These are phyloP conservation scores for Colletotrichum sp. DNA, from an alignment of 2,329 filamentous ascomycete genomes.

Conservation along the genomic window DNA sequence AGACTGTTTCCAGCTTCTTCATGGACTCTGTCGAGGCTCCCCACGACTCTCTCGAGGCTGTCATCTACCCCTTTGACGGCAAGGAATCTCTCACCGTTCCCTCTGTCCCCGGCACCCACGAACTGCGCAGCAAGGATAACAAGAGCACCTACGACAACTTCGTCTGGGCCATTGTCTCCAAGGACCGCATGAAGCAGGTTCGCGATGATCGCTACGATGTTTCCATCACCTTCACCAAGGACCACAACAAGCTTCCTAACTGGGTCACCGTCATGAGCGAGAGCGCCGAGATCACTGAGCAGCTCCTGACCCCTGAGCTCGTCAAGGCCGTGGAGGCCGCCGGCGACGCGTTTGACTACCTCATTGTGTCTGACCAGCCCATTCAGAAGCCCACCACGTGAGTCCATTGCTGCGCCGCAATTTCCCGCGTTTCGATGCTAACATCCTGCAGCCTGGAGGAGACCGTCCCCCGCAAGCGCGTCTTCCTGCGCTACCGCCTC, in stretches of 20 bases:
- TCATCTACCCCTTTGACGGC: slow-evolving; percentile 89
- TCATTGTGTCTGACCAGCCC: slow-evolving; percentile 91
- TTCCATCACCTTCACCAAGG: slow-evolving; percentile 91
- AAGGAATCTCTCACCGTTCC: slow-evolving; percentile 83
- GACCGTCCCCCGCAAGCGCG: slow-evolving; percentile 81
- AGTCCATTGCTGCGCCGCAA: slow-evolving; percentile 34
- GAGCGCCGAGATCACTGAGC: slow-evolving; percentile 91
- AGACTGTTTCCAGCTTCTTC: slow-evolving; percentile 75
- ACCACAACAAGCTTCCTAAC: slow-evolving; percentile 83
- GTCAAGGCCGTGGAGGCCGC: slow-evolving; percentile 79
- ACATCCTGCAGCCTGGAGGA: slow-evolving; percentile 74
- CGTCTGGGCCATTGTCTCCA: slow-evolving; percentile 95
- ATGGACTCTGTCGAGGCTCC: slow-evolving; percentile 77
- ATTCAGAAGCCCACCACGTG: slow-evolving; percentile 85
- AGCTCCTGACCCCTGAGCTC: slow-evolving; percentile 86
- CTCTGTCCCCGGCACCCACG: slow-evolving; percentile 61
- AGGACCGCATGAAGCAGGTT: slow-evolving; percentile 88
- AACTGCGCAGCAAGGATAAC: slow-evolving; percentile 59
- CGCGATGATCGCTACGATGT: slow-evolving; percentile 94
- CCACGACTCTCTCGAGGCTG: slow-evolving; percentile 76
- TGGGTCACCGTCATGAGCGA: slow-evolving; percentile 98
- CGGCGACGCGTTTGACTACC: slow-evolving; percentile 82
- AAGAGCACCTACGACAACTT: slow-evolving; percentile 85
- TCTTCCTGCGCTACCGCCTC: slow-evolving; percentile 79
- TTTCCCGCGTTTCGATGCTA: background rate